phyloP scores from a whole-genome alignment of 2,329 filamentous ascomycete species.

The Claviceps sp. region DNA sequence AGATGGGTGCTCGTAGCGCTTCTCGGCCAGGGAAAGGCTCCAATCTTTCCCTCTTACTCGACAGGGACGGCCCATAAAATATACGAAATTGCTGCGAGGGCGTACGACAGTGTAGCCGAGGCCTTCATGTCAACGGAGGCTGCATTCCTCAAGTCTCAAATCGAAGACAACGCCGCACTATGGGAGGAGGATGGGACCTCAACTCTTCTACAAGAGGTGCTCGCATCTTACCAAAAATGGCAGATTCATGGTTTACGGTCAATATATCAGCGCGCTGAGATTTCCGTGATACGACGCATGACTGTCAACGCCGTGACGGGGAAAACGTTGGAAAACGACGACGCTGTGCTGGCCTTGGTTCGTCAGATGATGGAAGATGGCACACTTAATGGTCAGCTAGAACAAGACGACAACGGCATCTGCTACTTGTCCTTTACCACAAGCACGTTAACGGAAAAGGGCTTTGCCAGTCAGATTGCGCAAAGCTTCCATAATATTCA shows the following conservation, averaged over 20 bases:
- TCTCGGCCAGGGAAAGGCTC: constrained; percentile 50
- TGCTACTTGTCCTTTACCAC: constrained; percentile 37
- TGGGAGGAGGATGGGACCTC: constrained; percentile 64
- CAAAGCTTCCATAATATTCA: constrained; percentile 28
- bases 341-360: constrained; percentile 33
- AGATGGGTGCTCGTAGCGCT: constrained; percentile 75
- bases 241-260: constrained; percentile 60
- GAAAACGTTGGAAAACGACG: constrained; percentile 24
- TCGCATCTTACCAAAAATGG: constrained; percentile 59
- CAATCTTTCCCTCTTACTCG: constrained; percentile 41
- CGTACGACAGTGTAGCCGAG: constrained; percentile 57
- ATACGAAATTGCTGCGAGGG: constrained; percentile 45
- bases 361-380: constrained; percentile 41
- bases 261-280: constrained; percentile 51
- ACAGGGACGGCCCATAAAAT: constrained; percentile 37
- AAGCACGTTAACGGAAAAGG: constrained; percentile 32
- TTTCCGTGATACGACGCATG: constrained; percentile 35
- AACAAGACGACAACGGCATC: constrained; percentile 27
- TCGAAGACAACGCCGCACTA: constrained; percentile 39
- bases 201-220: constrained; percentile 55
- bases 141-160: constrained; percentile 48
- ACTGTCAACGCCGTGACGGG: constrained; percentile 44
- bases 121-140: constrained; percentile 48
- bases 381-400: constrained; percentile 39
- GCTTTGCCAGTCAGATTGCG: constrained; percentile 35